Conservation (phyloP, 192 early-diverging fungal genomes). For the Coemansia sp. region DNA sequence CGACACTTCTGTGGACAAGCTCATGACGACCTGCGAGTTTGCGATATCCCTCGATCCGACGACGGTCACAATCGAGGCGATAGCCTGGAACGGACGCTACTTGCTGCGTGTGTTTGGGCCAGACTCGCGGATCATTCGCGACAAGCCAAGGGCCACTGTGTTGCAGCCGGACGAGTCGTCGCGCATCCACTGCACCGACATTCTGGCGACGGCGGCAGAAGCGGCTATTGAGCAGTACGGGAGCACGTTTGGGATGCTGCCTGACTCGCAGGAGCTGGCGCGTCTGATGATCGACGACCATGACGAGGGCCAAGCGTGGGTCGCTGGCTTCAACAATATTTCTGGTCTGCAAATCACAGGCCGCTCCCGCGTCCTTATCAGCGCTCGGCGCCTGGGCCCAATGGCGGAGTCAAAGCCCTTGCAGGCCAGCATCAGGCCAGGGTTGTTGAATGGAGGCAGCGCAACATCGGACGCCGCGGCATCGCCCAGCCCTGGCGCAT, state of each 20-base stretch:
- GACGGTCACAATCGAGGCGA: conserved; percentile 44
- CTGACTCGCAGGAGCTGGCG: conserved; percentile 46
- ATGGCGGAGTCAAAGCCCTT: conserved; percentile 26
- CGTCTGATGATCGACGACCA: conserved; percentile 52
- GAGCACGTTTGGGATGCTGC: conserved; percentile 50
- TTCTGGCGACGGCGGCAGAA: conserved; percentile 50
- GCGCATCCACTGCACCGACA: conserved; percentile 50
- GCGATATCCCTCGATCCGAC: conserved; percentile 42
- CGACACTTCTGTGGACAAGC: conserved; percentile 13
- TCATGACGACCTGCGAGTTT: conserved; percentile 42
- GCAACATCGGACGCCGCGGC: conserved; percentile 9
- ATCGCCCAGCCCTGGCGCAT: conserved; percentile 14
- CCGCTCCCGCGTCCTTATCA: conserved; percentile 41
- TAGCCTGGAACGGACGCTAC: conserved; percentile 53
- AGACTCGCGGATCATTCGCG: conserved; percentile 33
- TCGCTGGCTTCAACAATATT: conserved; percentile 44
- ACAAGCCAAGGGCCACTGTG: conserved; percentile 39
- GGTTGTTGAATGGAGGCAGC: conserved; percentile 25
- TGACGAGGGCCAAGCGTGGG: conserved; percentile 51
- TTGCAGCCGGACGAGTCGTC: conserved; percentile 24
- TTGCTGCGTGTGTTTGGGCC: conserved; percentile 50
- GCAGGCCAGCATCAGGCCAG: conserved; percentile 9
- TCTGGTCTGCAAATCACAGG: conserved; percentile 47
- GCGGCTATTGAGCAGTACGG: conserved; percentile 52
- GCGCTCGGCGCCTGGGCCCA: conserved; percentile 36